Percentiles rank a stretch among this genome's conserved stretches.
Evolutionary conservation across 2,329 filamentous ascomycete species (phyloP).

Genomic region (Trichoderma sp.): DNA sequence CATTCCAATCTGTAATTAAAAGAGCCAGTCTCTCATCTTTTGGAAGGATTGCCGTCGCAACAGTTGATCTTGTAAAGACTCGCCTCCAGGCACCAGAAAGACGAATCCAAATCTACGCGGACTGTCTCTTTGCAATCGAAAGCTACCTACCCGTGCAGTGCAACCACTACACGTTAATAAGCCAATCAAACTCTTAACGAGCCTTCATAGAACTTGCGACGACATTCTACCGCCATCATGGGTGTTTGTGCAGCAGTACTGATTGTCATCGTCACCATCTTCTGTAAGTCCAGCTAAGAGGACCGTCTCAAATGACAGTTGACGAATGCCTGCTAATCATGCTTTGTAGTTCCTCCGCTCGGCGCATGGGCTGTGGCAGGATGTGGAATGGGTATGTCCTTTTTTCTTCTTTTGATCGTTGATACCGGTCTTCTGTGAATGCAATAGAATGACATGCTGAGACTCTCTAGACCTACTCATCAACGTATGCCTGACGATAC

Average conservation of each 20-base stretch:
- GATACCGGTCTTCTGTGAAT: too few relatives aligned
- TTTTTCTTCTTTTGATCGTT: too few relatives aligned
- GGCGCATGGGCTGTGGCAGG: conserved; percentile 64
- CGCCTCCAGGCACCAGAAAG: neutral
- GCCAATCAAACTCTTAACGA: neutral
- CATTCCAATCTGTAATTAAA: conserved; percentile 7
- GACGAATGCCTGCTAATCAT: conserved; percentile 23
- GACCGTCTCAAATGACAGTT: neutral
- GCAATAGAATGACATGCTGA: too few relatives aligned
- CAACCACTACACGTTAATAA: neutral
- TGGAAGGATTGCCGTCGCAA: neutral
- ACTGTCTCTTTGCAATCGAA: neutral
- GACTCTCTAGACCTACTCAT: conserved; percentile 51
- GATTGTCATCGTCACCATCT: conserved; percentile 51
- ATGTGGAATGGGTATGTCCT: conserved; percentile 50
- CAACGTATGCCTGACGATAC: conserved; percentile 64
- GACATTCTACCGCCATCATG: conserved; percentile 40
- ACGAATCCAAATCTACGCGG: neutral
- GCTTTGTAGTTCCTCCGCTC: conserved; percentile 59
- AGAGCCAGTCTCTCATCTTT: neutral
- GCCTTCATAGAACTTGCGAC: neutral
- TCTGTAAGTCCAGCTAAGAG: conserved; percentile 42
- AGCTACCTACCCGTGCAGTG: neutral
- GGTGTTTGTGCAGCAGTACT: conserved; percentile 48
- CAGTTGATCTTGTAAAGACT: neutral